Evolutionary conservation across 192 early-diverging fungal species (phyloP), one percentile per base, ranked within the genome.

Genomic region (Backusella psychrophila): DNA sequence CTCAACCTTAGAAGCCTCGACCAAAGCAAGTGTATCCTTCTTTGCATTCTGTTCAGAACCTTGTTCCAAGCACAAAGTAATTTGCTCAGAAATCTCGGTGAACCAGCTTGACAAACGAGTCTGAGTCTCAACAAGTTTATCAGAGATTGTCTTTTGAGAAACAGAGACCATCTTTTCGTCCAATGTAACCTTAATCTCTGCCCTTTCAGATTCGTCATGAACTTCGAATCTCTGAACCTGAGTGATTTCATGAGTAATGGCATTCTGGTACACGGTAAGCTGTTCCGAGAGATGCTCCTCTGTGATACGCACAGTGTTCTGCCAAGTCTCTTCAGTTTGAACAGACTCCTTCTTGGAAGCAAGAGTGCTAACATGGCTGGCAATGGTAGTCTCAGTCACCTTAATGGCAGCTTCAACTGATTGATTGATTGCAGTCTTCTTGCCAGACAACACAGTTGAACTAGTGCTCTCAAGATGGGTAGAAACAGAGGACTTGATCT

Each of bases 371-470:
- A 76, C n/a, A 31, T 76, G 75, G 15, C 36, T 44, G 31, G 14
- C 23, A 21, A 70, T 44, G 19, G 52, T 35, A 17, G 44, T 59
- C 39, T 76, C 36, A 33, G 75, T 70, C 17, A 31, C 49, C 3
- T 34, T 23, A 70, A 76, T 70, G 29, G 75, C 75, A 41, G 38
- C 53, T 19, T 76, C 75, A 33, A 76, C 63, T 14, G 75, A 67
- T 7, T 70, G 42, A 0, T 69, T 42, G n/a, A 76, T 70, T 14
- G 75, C 39, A 35, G 19, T 31, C 4, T 34, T 53, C 34, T 73
- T 78, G 39, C 63, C n/a, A 33, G 41, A 42, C 9, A 65, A 34
- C 3, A 26, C 70, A 53, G 65, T 33, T 8, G 70, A 71, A 19
- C 41, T 31, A 29, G 72, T 63, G 12, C 73, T 74, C 23, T 78